Conservation (phyloP, 768 basidiomycete genomes). For the Suillus cothurnatus region DNA sequence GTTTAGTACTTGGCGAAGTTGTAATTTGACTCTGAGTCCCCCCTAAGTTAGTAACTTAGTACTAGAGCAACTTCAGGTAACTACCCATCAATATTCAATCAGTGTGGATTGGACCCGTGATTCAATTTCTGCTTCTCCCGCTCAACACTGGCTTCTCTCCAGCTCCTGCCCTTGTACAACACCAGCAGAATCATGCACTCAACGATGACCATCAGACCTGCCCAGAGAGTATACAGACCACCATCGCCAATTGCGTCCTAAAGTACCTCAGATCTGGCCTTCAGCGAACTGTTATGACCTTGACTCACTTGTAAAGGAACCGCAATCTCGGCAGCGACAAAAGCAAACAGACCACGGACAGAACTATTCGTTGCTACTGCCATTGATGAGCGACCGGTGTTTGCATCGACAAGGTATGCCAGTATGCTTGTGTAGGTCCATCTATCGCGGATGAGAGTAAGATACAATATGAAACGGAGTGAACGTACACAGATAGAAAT, state of each 20-base stretch:
- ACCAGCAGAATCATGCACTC: constrained; percentile 59
- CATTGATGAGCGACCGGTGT: constrained; percentile 75
- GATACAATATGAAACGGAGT: not conserved
- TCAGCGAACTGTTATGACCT: not conserved
- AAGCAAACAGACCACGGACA: constrained; percentile 68
- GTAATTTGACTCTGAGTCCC: too few species aligned
- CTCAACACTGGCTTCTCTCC: constrained; percentile 56
- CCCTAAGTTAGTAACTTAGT: too few species aligned
- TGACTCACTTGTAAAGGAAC: constrained; percentile 60
- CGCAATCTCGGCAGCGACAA: constrained; percentile 71
- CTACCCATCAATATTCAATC: not conserved
- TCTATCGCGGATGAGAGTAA: constrained; percentile 26
- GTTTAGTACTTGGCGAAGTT: too few species aligned
- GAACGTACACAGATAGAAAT: constrained; percentile 64
- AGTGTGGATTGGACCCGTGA: not conserved
- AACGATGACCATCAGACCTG: constrained; percentile 54
- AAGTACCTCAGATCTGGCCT: not conserved
- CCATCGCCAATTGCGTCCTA: constrained; percentile 26
- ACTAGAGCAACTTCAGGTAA: too few species aligned
- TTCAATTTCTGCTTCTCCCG: constrained; percentile 35
- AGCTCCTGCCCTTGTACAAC: constrained; percentile 55
- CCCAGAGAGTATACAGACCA: constrained; percentile 41
- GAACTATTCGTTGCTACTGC: constrained; percentile 77
- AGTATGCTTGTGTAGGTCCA: constrained; percentile 68
- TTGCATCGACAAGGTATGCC: constrained; percentile 87